These are phyloP conservation scores for Gyromitra esculenta DNA, from an alignment of 2,329 filamentous ascomycete species.

Conservation along the genomic window DNA sequence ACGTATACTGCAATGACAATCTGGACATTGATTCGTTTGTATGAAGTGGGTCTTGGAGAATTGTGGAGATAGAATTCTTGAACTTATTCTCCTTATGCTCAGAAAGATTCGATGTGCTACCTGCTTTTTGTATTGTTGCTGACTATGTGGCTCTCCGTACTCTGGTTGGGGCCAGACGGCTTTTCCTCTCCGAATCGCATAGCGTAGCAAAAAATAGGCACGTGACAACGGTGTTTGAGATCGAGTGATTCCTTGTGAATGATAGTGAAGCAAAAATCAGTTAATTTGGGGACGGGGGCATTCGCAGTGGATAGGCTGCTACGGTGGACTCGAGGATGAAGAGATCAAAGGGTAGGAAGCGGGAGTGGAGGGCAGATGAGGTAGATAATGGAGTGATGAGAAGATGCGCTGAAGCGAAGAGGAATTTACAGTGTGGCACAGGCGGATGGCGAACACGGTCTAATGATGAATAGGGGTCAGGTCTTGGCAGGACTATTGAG, in stretches of 20 bases:
- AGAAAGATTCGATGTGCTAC: background rate
- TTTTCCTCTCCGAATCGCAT: background rate
- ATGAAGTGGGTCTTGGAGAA: background rate
- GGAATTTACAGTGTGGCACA: too few relatives aligned
- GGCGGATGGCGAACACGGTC: too few relatives aligned
- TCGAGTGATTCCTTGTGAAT: conserved; percentile 9
- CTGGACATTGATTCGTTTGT: background rate
- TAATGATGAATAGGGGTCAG: too few relatives aligned
- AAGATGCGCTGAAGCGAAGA: too few relatives aligned
- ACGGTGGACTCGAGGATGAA: too few relatives aligned
- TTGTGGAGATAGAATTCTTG: background rate
- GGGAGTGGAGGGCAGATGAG: too few relatives aligned
- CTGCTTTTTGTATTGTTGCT: background rate
- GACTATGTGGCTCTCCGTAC: background rate
- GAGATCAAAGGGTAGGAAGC: too few relatives aligned
- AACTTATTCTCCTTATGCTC: background rate
- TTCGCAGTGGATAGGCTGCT: too few relatives aligned
- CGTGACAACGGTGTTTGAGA: background rate
- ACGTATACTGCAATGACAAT: background rate
- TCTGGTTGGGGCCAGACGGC: background rate
- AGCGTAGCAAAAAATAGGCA: background rate
- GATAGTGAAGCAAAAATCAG: too few relatives aligned
- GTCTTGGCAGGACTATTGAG: too few relatives aligned
- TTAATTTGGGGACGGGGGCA: too few relatives aligned
- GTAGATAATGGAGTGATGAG: too few relatives aligned